Conservation (phyloP, 176 grass and related monocot species). For the Metroxylon sagu region DNA sequence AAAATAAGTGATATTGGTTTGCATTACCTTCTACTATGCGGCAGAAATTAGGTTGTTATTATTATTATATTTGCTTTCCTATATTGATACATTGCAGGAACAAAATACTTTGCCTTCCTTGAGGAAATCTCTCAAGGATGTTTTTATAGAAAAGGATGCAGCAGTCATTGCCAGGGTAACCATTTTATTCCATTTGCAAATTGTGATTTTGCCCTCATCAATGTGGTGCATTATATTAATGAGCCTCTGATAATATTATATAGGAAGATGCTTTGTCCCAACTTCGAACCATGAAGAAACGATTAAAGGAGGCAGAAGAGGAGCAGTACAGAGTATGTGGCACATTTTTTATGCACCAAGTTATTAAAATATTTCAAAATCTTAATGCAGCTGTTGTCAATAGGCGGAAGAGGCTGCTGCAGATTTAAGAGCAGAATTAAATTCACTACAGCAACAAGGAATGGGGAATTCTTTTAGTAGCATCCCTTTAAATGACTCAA, state of each 20-base stretch:
- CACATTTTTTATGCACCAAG: neutral
- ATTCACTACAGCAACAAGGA: conserved; percentile 73
- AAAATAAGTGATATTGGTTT: conserved; percentile 23
- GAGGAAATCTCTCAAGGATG: conserved; percentile 51
- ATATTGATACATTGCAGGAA: conserved; percentile 46
- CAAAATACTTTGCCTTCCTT: conserved; percentile 47
- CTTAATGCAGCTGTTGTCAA: conserved; percentile 11
- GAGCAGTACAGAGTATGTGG: conserved; percentile 86
- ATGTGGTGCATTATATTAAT: neutral
- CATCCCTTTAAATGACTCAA: conserved; percentile 46
- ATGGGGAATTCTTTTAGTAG: conserved; percentile 48
- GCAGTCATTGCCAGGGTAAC: conserved; percentile 73
- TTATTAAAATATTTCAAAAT: conserved; percentile 6
- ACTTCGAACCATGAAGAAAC: conserved; percentile 77
- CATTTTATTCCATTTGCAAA: neutral
- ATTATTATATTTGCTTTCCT: neutral
- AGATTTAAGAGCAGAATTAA: conserved; percentile 81
- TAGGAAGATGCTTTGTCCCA: conserved; percentile 95
- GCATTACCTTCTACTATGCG: neutral
- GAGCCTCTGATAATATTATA: conserved; percentile 11
- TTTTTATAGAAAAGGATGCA: conserved; percentile 89
- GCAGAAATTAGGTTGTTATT: neutral
- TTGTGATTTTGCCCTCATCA: conserved; percentile 10
- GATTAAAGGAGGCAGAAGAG: conserved; percentile 92
- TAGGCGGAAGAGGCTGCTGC: conserved; percentile 94